A percentile compares a stretch with the other conserved stretches of the same genome.
Evolutionary conservation across 108 stramenopile genomes (phyloP).

Genomic region (Nitzschia sp.): DNA sequence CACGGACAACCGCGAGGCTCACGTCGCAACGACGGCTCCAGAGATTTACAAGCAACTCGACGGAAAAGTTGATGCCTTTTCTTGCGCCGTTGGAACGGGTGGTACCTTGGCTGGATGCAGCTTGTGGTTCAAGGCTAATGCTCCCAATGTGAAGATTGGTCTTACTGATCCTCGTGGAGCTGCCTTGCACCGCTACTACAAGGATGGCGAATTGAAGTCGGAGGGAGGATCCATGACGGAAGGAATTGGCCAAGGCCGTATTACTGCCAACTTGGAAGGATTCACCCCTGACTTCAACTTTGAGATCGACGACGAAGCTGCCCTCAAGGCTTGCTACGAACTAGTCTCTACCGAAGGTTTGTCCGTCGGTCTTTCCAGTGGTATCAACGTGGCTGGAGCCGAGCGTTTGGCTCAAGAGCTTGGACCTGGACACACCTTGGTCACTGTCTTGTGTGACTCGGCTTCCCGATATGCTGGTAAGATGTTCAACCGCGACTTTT

Average conservation of each 20-base stretch:
- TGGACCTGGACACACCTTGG: constrained; percentile 51
- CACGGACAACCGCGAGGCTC: constrained; percentile 89
- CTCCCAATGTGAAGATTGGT: constrained; percentile 68
- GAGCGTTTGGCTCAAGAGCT: constrained; percentile 42
- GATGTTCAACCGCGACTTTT: constrained; percentile 56
- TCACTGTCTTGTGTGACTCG: constrained; percentile 67
- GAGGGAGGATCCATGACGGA: constrained; percentile 49
- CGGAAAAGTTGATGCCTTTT: constrained; percentile 73
- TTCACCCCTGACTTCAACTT: constrained; percentile 28
- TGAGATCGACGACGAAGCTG: constrained; percentile 24
- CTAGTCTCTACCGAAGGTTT: constrained; percentile 60
- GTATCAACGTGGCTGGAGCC: constrained; percentile 63
- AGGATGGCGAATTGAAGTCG: constrained; percentile 41
- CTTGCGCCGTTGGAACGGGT: constrained; percentile 87
- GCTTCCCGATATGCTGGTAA: constrained; percentile 47
- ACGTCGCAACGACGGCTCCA: constrained; percentile 80
- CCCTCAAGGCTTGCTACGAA: constrained; percentile 56
- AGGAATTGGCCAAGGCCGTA: constrained; percentile 73
- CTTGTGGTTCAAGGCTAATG: constrained; percentile 66
- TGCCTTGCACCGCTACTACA: constrained; percentile 22
- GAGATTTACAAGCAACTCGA: constrained; percentile 78
- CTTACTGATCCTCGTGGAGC: constrained; percentile 74
- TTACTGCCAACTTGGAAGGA: constrained; percentile 64
- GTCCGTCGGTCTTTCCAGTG: constrained; percentile 62
- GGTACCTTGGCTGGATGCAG: constrained; percentile 80